Conservation (phyloP, 768 basidiomycete genomes). For the Lepiota venenata region DNA sequence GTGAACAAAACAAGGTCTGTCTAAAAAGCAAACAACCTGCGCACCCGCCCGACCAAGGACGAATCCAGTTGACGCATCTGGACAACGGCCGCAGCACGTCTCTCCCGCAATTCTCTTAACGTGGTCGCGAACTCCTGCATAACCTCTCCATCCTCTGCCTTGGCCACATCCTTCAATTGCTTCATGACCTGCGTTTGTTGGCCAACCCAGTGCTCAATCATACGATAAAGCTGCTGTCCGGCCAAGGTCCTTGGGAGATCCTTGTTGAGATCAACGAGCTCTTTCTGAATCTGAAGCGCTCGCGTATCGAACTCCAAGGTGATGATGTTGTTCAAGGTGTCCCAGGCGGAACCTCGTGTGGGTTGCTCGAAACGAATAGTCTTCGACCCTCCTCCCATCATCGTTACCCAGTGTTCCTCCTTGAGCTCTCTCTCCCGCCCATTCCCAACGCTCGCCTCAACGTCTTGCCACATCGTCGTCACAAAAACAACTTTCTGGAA, state of each 20-base stretch:
- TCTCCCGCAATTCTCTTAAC: neutral
- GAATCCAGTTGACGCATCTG: neutral
- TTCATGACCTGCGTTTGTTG: neutral
- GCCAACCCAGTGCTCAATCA: neutral
- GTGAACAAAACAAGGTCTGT: too few species aligned
- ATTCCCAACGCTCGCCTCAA: neutral
- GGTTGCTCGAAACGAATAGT: conserved; percentile 9
- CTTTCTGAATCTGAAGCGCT: conserved; percentile 11
- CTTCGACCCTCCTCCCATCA: conserved; percentile 10
- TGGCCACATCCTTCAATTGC: neutral
- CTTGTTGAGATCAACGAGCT: neutral
- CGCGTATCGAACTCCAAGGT: neutral
- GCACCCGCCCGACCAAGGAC: neutral
- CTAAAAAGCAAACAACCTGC: neutral
- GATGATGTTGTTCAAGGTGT: conserved; percentile 11
- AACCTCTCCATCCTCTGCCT: neutral
- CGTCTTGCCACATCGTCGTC: conserved; percentile 46
- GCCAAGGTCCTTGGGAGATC: neutral
- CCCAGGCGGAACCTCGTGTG: conserved; percentile 10
- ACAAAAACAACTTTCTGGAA: conserved; percentile 49
- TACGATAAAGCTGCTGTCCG: neutral
- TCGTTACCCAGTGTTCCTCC: conserved; percentile 14
- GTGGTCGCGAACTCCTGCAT: neutral
- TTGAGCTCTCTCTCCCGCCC: conserved; percentile 21
- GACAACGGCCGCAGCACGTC: neutral